Conservation (phyloP, 192 early-diverging fungal genomes). For the Entomortierella lignicola region DNA sequence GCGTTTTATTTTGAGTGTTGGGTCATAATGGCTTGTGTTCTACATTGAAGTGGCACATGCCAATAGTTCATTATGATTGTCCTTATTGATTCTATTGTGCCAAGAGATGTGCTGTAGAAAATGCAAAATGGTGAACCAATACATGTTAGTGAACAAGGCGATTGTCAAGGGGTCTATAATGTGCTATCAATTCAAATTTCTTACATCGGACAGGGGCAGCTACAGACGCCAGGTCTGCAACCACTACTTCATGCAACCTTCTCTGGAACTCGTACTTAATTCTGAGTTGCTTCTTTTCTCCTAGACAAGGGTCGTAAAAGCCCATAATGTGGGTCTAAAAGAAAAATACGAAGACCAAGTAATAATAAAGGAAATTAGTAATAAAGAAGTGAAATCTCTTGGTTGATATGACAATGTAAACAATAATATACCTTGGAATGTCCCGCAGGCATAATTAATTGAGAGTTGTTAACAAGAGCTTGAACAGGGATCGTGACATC, state of each 20-base stretch:
- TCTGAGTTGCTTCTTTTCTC: slow-evolving; percentile 83
- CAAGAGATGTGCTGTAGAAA: slow-evolving; percentile 41
- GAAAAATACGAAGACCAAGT: slow-evolving; percentile 6
- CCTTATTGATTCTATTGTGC: slow-evolving; percentile 35
- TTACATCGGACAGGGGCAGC: slow-evolving; percentile 84
- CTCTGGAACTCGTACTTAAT: slow-evolving; percentile 89
- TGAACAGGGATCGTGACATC: slow-evolving; percentile 94
- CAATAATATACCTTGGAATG: slow-evolving; percentile 78
- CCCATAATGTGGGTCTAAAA: slow-evolving; percentile 84
- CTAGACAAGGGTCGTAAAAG: slow-evolving; percentile 96
- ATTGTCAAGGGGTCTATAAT: not conserved
- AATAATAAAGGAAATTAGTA: not conserved
- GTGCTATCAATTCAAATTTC: slow-evolving; percentile 1
- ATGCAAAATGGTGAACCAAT: not conserved
- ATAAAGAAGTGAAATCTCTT: not conserved
- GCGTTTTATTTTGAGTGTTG: too few relatives aligned
- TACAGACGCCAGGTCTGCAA: slow-evolving; percentile 82
- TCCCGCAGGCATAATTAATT: slow-evolving; percentile 89
- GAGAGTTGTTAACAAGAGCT: slow-evolving; percentile 82
- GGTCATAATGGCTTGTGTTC: too few relatives aligned
- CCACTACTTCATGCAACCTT: slow-evolving; percentile 81
- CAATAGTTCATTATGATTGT: too few relatives aligned
- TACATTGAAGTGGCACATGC: too few relatives aligned
- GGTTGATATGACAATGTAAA: not conserved
- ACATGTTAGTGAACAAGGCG: not conserved